Evolutionary conservation across 1,284 basidiomycete species (phyloP).

Genomic region (Trichosporon sp.): DNA sequence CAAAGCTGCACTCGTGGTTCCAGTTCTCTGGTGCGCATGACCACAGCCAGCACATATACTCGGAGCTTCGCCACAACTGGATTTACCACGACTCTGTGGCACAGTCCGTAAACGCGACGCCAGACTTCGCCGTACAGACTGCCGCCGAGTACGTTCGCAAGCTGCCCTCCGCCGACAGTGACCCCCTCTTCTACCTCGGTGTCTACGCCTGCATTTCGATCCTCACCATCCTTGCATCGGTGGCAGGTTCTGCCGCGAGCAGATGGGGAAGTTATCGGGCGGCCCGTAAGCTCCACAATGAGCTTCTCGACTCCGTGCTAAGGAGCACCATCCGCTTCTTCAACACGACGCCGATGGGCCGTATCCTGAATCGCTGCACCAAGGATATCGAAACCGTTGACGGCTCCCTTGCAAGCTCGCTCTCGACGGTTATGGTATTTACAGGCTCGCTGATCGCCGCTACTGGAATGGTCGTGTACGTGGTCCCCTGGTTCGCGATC

Average conservation of each 20-base stretch:
- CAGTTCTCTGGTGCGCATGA: slow-evolving; percentile 1
- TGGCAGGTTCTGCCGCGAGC: slow-evolving; percentile 38
- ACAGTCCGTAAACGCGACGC: neutral
- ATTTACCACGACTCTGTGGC: slow-evolving; percentile 21
- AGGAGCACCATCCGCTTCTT: slow-evolving; percentile 46
- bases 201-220: slow-evolving; percentile 43
- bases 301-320: slow-evolving; percentile 39
- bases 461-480: slow-evolving; percentile 56
- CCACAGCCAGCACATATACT: slow-evolving; percentile 15
- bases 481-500: slow-evolving; percentile 69
- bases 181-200: slow-evolving; percentile 50
- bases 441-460: slow-evolving; percentile 67
- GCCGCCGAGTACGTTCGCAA: neutral
- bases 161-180: slow-evolving; percentile 47
- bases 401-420: slow-evolving; percentile 61
- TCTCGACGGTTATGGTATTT: slow-evolving; percentile 68
- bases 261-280: slow-evolving; percentile 57
- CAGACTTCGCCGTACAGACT: slow-evolving; percentile 10
- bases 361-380: slow-evolving; percentile 73
- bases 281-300: slow-evolving; percentile 38
- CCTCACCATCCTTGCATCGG: slow-evolving; percentile 37
- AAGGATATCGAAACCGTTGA: slow-evolving; percentile 77
- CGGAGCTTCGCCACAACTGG: slow-evolving; percentile 27
- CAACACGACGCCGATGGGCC: slow-evolving; percentile 51
- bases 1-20: slow-evolving; percentile 24